phyloP scores from a whole-genome alignment of 1,284 basidiomycete species.

The Ganoderma meredithae region DNA sequence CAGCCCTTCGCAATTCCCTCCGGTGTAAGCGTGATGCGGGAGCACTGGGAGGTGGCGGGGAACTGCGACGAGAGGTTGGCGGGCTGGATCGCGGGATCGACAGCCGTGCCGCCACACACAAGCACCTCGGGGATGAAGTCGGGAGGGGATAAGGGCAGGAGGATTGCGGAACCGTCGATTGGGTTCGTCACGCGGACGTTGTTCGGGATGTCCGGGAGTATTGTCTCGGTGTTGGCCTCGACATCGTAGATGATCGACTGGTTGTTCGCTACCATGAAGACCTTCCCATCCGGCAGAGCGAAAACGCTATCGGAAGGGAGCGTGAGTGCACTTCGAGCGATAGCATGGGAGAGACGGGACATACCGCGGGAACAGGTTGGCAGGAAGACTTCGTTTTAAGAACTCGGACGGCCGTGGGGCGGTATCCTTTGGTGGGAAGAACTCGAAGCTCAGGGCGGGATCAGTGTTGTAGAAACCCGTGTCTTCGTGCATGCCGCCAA shows the following conservation, averaged over 20 bases:
- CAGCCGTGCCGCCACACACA: constrained; percentile 52
- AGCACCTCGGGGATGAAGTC: constrained; percentile 55
- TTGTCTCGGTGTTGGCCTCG: constrained; percentile 45
- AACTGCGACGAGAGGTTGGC: constrained; percentile 46
- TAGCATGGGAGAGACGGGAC: constrained; percentile 7
- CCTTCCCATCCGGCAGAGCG: constrained; percentile 46
- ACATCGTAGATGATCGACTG: constrained; percentile 40
- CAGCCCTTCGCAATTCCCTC: constrained; percentile 33
- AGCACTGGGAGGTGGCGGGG: constrained; percentile 52
- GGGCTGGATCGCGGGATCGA: constrained; percentile 37
- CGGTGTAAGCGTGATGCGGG: constrained; percentile 31
- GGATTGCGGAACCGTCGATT: constrained; percentile 51
- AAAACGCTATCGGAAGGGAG: constrained; percentile 21
- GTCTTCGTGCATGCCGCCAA: constrained; percentile 47
- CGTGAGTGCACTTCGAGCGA: not conserved
- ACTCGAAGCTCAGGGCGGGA: constrained; percentile 58
- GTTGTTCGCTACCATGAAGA: constrained; percentile 52
- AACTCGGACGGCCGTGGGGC: constrained; percentile 54
- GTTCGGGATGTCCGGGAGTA: constrained; percentile 54
- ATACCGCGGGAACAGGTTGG: constrained; percentile 35
- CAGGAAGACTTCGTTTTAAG: constrained; percentile 40
- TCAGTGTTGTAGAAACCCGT: constrained; percentile 49
- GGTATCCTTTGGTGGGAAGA: constrained; percentile 58
- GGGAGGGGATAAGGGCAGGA: constrained; percentile 54
- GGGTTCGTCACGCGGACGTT: constrained; percentile 52